Evolutionary conservation across 805 yeast species (phyloP), one percentile per base, ranked within the genome.

Genomic region (Yarrowia alimentaria): DNA sequence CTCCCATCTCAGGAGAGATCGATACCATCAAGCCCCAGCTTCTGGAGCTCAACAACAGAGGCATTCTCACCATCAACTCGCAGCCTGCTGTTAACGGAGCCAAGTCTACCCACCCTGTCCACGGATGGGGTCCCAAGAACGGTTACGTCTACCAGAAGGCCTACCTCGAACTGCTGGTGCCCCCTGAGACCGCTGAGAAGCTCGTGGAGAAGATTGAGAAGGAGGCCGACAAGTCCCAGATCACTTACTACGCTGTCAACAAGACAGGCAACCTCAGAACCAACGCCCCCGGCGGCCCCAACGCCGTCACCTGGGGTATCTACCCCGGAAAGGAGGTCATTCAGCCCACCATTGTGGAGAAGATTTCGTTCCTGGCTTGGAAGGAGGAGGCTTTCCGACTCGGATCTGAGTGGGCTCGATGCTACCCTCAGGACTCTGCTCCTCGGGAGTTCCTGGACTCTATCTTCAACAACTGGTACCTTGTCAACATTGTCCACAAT

Each of bases 241-340:
- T 90, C 58, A 81, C 95, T 3, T 91, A 79, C 68, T 90, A 88
- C 63, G 83, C 90, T 4, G 88, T 86, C 21, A 77, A 77, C 59
- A 62, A 69, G 25, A 76, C 79, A 2, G 79, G 77, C 33, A 67
- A 78, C 32, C 70, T 89, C 50, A 56, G 58, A 14, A 78, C 95
- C 43, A 90, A 90, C 66, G 80, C 88, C 40, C 81, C 78, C 35
- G 86, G 81, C 53, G 84, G 80, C 55, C 89, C 94, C 56, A 90
- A 87, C 63, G 96, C 98, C 7, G 97, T 91, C 52, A 91, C 98
- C 14, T 91, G 98, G 98, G 98, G 98, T 56, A 88, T 90, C 51
- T 89, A 87, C 79, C 97, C 98, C 20, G 96, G 96, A 29, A 84
- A 83, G 62, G 97, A 91, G 69, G 85, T 91, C 50, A 75, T 87